Evolutionary conservation across 2,329 filamentous ascomycete species (phyloP).

Genomic region (Phaeosphaeria sp.): DNA sequence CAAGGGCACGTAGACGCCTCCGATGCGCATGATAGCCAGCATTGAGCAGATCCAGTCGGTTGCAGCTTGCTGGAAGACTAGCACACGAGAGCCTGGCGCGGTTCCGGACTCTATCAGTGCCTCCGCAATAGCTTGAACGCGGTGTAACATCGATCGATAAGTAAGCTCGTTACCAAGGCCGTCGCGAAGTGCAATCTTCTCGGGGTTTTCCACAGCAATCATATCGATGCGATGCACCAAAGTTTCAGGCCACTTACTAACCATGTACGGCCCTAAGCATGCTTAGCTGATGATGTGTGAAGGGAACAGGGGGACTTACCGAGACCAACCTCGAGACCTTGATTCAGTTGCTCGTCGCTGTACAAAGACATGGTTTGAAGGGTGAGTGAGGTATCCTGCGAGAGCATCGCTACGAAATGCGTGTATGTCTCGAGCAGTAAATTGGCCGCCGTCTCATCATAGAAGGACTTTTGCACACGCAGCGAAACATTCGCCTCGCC

Average conservation of each 20-base stretch:
- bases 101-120: not conserved
- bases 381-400: not conserved
- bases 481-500: not conserved
- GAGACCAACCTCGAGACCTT: not conserved
- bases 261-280: constrained; percentile 18
- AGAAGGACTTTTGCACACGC: not conserved
- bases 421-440: not conserved
- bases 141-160: not conserved
- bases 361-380: not conserved
- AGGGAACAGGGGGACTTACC: not conserved
- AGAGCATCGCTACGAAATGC: not conserved
- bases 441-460: not conserved
- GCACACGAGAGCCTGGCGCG: constrained; percentile 30
- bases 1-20: constrained; percentile 47
- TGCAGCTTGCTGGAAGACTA: constrained; percentile 51
- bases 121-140: not conserved
- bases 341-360: not conserved
- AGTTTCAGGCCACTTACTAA: constrained; percentile 44
- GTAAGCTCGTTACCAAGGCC: not conserved
- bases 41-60: constrained; percentile 48
- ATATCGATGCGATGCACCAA: constrained; percentile 48
- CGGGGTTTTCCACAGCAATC: constrained; percentile 19
- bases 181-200: constrained; percentile 2
- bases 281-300: not conserved
- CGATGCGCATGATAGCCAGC: constrained; percentile 51